Evolutionary conservation across 129 eudicot genomes (phyloP).

Genomic region (Saussurea involucrata): DNA sequence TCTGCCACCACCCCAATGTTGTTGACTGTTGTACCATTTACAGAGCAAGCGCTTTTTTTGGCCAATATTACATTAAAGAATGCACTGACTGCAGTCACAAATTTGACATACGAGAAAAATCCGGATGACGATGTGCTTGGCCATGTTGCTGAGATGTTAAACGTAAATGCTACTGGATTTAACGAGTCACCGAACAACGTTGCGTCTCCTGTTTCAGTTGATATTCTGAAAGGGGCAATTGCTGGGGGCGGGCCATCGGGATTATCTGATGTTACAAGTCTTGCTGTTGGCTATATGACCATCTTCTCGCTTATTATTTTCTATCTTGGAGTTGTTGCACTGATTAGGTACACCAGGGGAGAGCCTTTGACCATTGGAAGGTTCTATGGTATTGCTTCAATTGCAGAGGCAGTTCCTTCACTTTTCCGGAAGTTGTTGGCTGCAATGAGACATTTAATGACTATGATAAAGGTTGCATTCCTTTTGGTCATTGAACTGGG

Average conservation of each 20-base stretch:
- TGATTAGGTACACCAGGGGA: slow-evolving; percentile 68
- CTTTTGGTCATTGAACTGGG: slow-evolving; percentile 93
- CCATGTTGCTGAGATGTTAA: slow-evolving; percentile 54
- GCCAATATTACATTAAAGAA: slow-evolving; percentile 73
- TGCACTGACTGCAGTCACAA: slow-evolving; percentile 54
- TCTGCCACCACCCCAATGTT: slow-evolving; percentile 67
- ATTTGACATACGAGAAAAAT: slow-evolving; percentile 53
- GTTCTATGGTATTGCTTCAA: slow-evolving; percentile 78
- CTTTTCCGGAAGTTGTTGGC: slow-evolving; percentile 81
- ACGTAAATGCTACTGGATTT: slow-evolving; percentile 48
- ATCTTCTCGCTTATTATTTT: slow-evolving; percentile 57
- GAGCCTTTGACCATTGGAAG: slow-evolving; percentile 89
- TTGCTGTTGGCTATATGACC: slow-evolving; percentile 85
- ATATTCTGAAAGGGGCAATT: slow-evolving; percentile 51
- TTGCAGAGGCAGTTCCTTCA: slow-evolving; percentile 75
- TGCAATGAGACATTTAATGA: slow-evolving; percentile 82
- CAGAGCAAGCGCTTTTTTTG: slow-evolving; percentile 73
- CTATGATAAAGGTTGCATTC: slow-evolving; percentile 97
- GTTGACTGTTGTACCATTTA: slow-evolving; percentile 64
- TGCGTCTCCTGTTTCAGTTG: slow-evolving; percentile 42
- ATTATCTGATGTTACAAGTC: slow-evolving; percentile 80
- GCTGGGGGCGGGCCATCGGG: slow-evolving; percentile 55
- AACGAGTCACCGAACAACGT: slow-evolving; percentile 40
- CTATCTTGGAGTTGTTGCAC: slow-evolving; percentile 67
- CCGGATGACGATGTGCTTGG: slow-evolving; percentile 33